Percentiles rank a stretch among this genome's conserved stretches.
Conservation (phyloP, 805 yeast genomes). For the Yamadazyma paraphyllophila region DNA sequence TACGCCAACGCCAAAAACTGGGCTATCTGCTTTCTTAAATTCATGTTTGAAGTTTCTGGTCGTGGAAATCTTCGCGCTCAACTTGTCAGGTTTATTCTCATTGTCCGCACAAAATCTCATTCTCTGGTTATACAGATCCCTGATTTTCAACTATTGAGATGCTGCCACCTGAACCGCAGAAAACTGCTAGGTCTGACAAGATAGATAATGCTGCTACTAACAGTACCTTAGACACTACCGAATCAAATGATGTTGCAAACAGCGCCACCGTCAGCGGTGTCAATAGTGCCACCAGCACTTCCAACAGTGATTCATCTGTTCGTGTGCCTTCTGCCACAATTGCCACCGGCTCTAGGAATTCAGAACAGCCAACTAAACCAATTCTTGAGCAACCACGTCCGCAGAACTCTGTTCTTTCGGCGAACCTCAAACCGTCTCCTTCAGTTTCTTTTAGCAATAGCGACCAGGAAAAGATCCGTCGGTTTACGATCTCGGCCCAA, state of each 20-base stretch:
- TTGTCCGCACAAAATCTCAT: not conserved
- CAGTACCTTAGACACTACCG: too few species aligned
- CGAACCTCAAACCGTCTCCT: conserved; percentile 12
- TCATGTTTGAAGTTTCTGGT: conserved; percentile 36
- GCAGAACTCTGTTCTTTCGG: not conserved
- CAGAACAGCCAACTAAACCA: not conserved
- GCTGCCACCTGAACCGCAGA: conserved; percentile 4
- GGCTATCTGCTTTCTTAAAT: conserved; percentile 56
- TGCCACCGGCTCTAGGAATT: not conserved
- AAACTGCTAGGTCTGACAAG: too few species aligned
- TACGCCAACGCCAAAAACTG: conserved; percentile 72
- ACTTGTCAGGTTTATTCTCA: not conserved
- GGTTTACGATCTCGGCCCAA: conserved; percentile 45
- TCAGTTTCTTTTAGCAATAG: conserved; percentile 29
- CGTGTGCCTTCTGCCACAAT: too few species aligned
- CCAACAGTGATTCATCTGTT: too few species aligned
- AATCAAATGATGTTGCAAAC: too few species aligned
- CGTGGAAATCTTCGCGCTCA: not conserved
- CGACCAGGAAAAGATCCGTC: conserved; percentile 36
- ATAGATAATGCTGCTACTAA: too few species aligned
- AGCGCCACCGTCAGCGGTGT: too few species aligned
- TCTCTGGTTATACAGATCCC: not conserved
- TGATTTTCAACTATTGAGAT: not conserved
- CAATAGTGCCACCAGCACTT: not conserved
- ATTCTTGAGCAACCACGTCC: conserved; percentile 9